Percentiles rank a stretch among this genome's conserved stretches.
These are phyloP conservation scores for Pisolithus thermaeus DNA, from an alignment of 1,284 basidiomycete species.

Conservation along the genomic window DNA sequence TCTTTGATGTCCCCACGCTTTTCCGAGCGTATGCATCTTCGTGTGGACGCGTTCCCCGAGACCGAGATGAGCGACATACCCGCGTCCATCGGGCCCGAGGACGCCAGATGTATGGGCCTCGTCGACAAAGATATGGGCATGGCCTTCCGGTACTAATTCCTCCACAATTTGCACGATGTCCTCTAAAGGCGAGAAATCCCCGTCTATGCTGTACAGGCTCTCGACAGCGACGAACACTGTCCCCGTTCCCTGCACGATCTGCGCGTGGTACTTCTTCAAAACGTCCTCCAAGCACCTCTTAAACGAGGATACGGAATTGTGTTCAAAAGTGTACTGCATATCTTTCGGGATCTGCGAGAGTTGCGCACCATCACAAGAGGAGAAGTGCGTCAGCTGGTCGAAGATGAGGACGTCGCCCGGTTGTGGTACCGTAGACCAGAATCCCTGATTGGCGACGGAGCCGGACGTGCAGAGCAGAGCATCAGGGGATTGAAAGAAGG, in stretches of 20 bases:
- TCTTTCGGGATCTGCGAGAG: constrained; percentile 31
- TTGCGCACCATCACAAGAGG: constrained; percentile 53
- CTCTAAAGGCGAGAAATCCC: constrained; percentile 49
- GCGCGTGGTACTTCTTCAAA: constrained; percentile 19
- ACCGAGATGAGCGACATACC: constrained; percentile 27
- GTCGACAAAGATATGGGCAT: constrained; percentile 39
- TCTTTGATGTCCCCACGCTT: constrained; percentile 62
- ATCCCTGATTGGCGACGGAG: constrained; percentile 55
- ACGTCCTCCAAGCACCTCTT: constrained; percentile 17
- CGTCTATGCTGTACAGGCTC: constrained; percentile 62
- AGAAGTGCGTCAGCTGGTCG: constrained; percentile 57
- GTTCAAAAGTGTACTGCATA: constrained; percentile 35
- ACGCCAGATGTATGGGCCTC: constrained; percentile 53
- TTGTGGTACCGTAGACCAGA: constrained; percentile 49
- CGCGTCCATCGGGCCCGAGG: constrained; percentile 45
- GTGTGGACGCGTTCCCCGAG: constrained; percentile 35
- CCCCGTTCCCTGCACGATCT: constrained; percentile 25
- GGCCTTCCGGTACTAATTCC: constrained; percentile 26
- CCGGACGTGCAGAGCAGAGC: constrained; percentile 42
- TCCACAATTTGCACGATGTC: constrained; percentile 36
- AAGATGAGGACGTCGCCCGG: constrained; percentile 48
- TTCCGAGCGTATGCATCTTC: constrained; percentile 50
- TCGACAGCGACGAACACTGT: constrained; percentile 48
- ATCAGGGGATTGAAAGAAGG: constrained; percentile 41
- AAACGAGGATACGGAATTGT: constrained; percentile 37